phyloP scores from a whole-genome alignment of 257 asterid species.

The Thymus quinquecostatus region DNA sequence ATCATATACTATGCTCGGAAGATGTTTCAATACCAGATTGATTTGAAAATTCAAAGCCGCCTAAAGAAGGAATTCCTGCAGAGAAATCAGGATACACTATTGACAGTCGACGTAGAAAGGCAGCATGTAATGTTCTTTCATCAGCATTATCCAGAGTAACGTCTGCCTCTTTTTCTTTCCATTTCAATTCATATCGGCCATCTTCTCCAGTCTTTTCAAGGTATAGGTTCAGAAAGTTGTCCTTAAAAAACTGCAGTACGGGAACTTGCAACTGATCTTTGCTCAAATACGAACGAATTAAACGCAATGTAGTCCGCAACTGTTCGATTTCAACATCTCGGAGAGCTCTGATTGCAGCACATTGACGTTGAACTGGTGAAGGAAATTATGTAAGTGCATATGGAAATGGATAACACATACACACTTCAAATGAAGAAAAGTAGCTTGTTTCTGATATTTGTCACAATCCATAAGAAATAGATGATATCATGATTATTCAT shows the following conservation, averaged over 20 bases:
- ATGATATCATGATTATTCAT: conserved; percentile 11
- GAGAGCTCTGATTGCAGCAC: conserved; percentile 80
- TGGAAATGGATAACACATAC: neutral
- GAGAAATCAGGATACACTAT: conserved; percentile 63
- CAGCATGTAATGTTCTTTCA: conserved; percentile 54
- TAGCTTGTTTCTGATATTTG: conserved; percentile 2
- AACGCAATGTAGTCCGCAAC: conserved; percentile 53
- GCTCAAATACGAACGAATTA: conserved; percentile 61
- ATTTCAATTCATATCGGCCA: conserved; percentile 63
- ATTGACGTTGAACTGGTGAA: conserved; percentile 73
- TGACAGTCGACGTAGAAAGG: conserved; percentile 73
- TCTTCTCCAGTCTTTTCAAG: conserved; percentile 50
- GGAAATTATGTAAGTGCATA: conserved; percentile 6
- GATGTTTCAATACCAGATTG: conserved; percentile 55
- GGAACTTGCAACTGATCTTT: conserved; percentile 70
- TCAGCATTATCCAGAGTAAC: conserved; percentile 47
- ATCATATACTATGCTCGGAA: conserved; percentile 19
- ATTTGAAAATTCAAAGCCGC: conserved; percentile 77
- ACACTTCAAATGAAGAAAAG: neutral
- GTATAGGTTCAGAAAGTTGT: conserved; percentile 63
- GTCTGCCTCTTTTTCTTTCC: conserved; percentile 53
- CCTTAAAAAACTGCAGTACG: conserved; percentile 64
- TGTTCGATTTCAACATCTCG: conserved; percentile 81
- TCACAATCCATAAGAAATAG: neutral
- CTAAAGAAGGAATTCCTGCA: conserved; percentile 63